These are phyloP conservation scores for Torulaspora maleeae DNA, from an alignment of 805 yeast genomes.

Conservation along the genomic window DNA sequence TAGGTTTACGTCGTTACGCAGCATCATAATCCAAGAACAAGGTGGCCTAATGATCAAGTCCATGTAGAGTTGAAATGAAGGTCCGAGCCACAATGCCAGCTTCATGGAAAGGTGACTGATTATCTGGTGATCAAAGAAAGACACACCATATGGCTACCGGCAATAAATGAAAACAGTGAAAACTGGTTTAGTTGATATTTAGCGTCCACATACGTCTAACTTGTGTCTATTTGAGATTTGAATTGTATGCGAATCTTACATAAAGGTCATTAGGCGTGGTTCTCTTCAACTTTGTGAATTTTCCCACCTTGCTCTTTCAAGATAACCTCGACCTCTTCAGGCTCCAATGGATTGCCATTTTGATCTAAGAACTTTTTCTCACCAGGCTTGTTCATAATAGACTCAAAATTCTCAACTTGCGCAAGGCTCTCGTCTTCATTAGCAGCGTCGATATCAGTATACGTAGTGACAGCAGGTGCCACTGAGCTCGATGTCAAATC, in stretches of 20 bases:
- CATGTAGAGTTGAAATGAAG: too few relatives aligned
- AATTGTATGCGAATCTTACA: neutral
- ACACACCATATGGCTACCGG: too few relatives aligned
- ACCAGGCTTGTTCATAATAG: conserved; percentile 26
- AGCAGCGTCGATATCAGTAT: conserved; percentile 8
- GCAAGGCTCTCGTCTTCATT: conserved; percentile 12
- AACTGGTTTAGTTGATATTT: too few relatives aligned
- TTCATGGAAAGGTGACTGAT: too few relatives aligned
- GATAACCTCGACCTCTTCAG: conserved; percentile 31
- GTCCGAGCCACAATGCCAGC: too few relatives aligned
- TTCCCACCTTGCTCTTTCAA: conserved; percentile 29
- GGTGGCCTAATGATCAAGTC: too few relatives aligned
- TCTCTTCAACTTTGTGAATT: conserved; percentile 15
- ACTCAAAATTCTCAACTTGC: conserved; percentile 16
- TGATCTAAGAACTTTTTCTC: conserved; percentile 36
- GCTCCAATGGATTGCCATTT: conserved; percentile 36
- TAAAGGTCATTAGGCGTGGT: neutral
- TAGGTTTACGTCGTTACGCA: too few relatives aligned
- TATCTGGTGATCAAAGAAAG: too few relatives aligned
- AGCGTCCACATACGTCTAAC: neutral
- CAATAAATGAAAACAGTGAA: too few relatives aligned
- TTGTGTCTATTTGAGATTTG: neutral
- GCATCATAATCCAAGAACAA: too few relatives aligned
- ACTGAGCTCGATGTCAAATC: conserved; percentile 9
- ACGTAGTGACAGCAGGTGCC: conserved; percentile 10